Base-by-base conservation (phyloP, 768 basidiomycete genomes). In the Lactifluus volemus region DNA sequence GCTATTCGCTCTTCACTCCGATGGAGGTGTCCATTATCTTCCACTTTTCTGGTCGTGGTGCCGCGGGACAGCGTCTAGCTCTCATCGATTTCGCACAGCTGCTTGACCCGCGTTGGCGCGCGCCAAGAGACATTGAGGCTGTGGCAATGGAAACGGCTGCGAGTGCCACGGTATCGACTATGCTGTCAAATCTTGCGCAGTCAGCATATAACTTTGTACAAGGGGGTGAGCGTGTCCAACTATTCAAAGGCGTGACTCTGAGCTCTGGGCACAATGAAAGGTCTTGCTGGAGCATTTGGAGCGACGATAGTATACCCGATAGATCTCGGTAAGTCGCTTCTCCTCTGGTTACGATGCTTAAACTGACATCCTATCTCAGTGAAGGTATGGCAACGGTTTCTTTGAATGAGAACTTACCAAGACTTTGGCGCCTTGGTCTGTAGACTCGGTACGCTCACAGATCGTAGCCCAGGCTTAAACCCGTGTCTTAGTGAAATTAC, bases 21-120 rank as follows among this genome's bases (percentile, higher is more conserved):
- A 96, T 98, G 91, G 96, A 98, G 73, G 92, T 89, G n/a, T 84
- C 88, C 55, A 97, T 98, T 69, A 86, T 99, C 68, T 99, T 98
- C 77, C 96, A 99, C 73, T 98, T 98, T 75, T 94, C 94, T 30
- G 86, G 90, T 12, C 83, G 93, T 50, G 95, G 94, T 14, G 76
- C 78, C 49, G 75, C 77, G 3, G 76, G 77, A 50, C 83, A 86
- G 68, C 82, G 93, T 21, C 80, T 99, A 54, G 83, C 92, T 10
- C 74, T 96, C 42, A 74, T 90, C 48, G 97, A 99, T 72, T 99
- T 99, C 73, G 92, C 86, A 19, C 92, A 95, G 68, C 74, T 98
- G 25, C 75, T 98, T 56, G 95, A 98, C 71, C 91, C 95, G 15
- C 85, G 85, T 64, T 95, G 93, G 92, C 79, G 78, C 64, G 79